Percentiles rank a stretch among this genome's conserved stretches.
These are phyloP conservation scores for Metschnikowia peoriensis DNA, from an alignment of 805 yeast species.

Conservation along the genomic window DNA sequence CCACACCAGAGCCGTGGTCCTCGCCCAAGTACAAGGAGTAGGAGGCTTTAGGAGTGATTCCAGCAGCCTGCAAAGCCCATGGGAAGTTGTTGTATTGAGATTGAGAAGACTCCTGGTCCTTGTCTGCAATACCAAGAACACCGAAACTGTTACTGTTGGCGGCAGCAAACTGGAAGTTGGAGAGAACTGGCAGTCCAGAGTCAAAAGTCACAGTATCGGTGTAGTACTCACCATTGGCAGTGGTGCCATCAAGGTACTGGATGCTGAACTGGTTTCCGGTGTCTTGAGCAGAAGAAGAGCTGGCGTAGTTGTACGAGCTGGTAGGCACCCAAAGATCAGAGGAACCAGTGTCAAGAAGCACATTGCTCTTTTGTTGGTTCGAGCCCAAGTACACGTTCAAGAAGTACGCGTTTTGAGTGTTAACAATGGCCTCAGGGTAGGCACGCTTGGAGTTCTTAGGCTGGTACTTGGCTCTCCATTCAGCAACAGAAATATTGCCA, in stretches of 20 bases:
- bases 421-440: not conserved
- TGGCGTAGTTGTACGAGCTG: not conserved
- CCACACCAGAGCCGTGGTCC: slow-evolving; percentile 25
- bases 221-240: slow-evolving; percentile 11
- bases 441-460: not conserved
- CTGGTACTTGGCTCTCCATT: not conserved
- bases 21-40: slow-evolving; percentile 63
- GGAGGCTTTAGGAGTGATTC: slow-evolving; percentile 51
- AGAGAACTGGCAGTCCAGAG: slow-evolving; percentile 6
- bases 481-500: not conserved
- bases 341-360: slow-evolving; percentile 42
- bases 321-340: slow-evolving; percentile 39
- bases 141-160: slow-evolving; percentile 5
- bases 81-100: slow-evolving; percentile 52
- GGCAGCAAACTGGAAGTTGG: slow-evolving; percentile 13
- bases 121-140: slow-evolving; percentile 13
- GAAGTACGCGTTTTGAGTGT: slow-evolving; percentile 1
- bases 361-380: slow-evolving; percentile 25
- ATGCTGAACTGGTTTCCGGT: slow-evolving; percentile 10
- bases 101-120: slow-evolving; percentile 7
- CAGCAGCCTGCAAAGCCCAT: slow-evolving; percentile 52
- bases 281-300: slow-evolving; percentile 1
- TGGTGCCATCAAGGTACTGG: slow-evolving; percentile 10
- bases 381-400: slow-evolving; percentile 23
- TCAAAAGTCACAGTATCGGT: slow-evolving; percentile 8